phyloP scores from a whole-genome alignment of 257 asterid genomes.

The Solanum chaucha region DNA sequence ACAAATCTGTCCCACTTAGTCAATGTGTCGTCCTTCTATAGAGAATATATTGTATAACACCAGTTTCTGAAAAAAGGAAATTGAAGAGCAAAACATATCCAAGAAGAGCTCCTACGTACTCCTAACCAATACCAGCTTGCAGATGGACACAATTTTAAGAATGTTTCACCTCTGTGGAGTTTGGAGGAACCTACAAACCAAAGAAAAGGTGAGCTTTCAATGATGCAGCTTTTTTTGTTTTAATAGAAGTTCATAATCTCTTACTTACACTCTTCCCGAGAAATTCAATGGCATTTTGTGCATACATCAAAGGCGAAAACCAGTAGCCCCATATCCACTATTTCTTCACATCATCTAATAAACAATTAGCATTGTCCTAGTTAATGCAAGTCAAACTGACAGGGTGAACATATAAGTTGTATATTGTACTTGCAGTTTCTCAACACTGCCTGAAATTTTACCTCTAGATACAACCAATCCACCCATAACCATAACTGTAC shows the following conservation, averaged over 20 bases:
- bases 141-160: slow-evolving; percentile 37
- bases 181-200: slow-evolving; percentile 30
- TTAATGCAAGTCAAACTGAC: background rate
- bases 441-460: background rate
- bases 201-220: background rate
- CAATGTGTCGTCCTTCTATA: background rate
- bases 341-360: slow-evolving; percentile 4
- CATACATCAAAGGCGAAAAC: slow-evolving; percentile 24
- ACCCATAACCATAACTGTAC: background rate
- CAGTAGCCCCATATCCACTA: slow-evolving; percentile 24
- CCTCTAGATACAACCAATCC: slow-evolving; percentile 12
- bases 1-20: background rate
- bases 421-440: background rate
- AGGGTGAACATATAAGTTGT: background rate
- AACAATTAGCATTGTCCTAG: background rate
- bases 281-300: slow-evolving; percentile 17
- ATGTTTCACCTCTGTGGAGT: slow-evolving; percentile 36
- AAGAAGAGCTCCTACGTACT: slow-evolving; percentile 28
- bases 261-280: slow-evolving; percentile 14
- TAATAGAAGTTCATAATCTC: background rate
- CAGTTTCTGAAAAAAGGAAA: slow-evolving; percentile 14
- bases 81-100: slow-evolving; percentile 55
- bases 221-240: background rate
- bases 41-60: background rate
- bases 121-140: slow-evolving; percentile 73